Evolutionary conservation across 768 basidiomycete genomes (phyloP), one percentile per base, ranked within the genome.

Genomic region (Tylopilus cervinicoccineus): DNA sequence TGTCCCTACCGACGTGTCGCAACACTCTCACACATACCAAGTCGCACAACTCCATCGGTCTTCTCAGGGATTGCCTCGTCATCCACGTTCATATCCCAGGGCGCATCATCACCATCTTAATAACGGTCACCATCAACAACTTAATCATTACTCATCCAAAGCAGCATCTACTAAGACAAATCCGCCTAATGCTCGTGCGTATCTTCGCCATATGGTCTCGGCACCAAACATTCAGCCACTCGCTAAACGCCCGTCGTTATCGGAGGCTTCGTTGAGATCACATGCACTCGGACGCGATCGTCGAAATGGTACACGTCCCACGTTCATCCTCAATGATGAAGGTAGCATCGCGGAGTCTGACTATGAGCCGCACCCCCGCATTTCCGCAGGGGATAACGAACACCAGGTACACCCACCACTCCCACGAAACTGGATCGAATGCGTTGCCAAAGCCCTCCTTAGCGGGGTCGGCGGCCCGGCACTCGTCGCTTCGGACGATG

Each of bases 191-290:
- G 84, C 86, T 4, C 76, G 77, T 5, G 79, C 81, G 6, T 83
- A 87, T 59, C 76, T 90, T 11, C 79, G 86, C 27, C 86, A 88
- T 61, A 87, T 90, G 73, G 78, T 78, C 1, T 88, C 87, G 20
- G 69, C 75, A 20, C 76, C 76, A 26, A 71, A 72, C 51, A 75
- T 78, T 26, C 64, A 68, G 17, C 68, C 66, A 14, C 57, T 69
- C 33, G 51, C 41, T 17, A 69, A 67, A 39, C 70, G 62, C 12
- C 63, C 68, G 13, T 56, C 68, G 6, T 45, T 64, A 23, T 61
- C 69, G n/a, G 62, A 64, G 24, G 39, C 59, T 32, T 67, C 65
- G 3, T 38, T 65, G 27, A 67, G 66, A 16, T 70, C 76, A 13
- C 71, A 70, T 22, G 51, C 53, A 8, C 28, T 45, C 32, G 32